Base-by-base conservation (phyloP, 2,329 filamentous ascomycete species). In the Ascocoryne sarcoides region DNA sequence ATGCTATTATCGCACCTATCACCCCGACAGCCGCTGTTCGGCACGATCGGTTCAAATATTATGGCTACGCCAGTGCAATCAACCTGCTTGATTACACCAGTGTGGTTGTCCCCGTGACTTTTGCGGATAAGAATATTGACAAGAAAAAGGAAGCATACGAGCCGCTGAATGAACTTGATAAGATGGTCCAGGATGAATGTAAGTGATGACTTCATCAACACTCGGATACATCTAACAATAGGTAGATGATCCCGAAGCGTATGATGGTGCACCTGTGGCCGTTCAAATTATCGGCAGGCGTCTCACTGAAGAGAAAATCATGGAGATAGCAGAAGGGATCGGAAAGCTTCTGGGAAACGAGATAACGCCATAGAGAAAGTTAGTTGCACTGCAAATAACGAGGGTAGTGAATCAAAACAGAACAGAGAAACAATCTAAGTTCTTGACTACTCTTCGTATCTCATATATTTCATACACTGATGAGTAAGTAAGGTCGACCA, bases 41-140 rank as follows among this genome's bases (percentile, higher is more conserved):
- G 8, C 53, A 53, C 31, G 44, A 51, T 28, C 44, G 47, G 26
- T 50, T 51, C 41, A 49, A 47, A 30, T 51, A 50, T 16, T 51
- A 52, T 30, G 53, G 45, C 1, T 58, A 56, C 39, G 42, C 53
- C 0, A 51, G 36, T 39, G 47, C 44, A 9, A 45, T 53, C 5
- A 58, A 57, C 33, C 23, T 58, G 19, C 21, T 58, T 2, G 55
- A 60, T 41, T 52, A 55, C 18, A 53, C 65, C 2, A 64, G 60
- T 32, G 62, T 65, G 2, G 63, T 65, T 10, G 57, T 69, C 0
- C 67, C 67, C 0, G 62, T 69, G 3, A 65, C 62, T 0, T 62
- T 59, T 37, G 64, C 62, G 1, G 63, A 68, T 41, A 64, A 63
- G 50, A 44, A 36, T 0, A 37, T 64, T 1, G 65, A 68, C 42